These are phyloP conservation scores for Clavulina sp. DNA, from an alignment of 768 basidiomycete species.

Conservation along the genomic window DNA sequence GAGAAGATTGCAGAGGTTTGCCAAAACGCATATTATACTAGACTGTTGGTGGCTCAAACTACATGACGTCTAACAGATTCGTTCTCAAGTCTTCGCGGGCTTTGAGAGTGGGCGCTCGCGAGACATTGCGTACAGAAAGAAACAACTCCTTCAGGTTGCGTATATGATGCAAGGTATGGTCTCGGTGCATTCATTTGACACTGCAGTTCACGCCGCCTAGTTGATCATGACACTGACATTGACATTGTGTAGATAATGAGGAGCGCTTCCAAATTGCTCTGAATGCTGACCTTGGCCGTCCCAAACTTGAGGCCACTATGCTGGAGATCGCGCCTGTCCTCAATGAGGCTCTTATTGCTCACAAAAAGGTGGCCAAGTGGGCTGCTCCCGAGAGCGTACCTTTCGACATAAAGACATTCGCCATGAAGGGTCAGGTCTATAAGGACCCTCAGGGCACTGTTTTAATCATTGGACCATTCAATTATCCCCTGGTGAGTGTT, in stretches of 20 bases:
- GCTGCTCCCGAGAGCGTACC: constrained; percentile 40
- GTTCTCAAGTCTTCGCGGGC: constrained; percentile 33
- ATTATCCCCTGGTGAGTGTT: constrained; percentile 7
- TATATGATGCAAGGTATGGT: constrained; percentile 8
- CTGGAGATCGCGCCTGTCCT: constrained; percentile 41
- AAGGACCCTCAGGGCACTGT: constrained; percentile 46
- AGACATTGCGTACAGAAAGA: constrained; percentile 50
- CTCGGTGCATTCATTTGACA: neutral
- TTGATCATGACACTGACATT: neutral
- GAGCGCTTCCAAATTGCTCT: constrained; percentile 42
- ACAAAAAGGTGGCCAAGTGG: constrained; percentile 58
- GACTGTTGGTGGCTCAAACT: no score
- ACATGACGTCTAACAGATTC: no score
- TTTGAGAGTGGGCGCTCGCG: constrained; percentile 51
- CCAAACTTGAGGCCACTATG: constrained; percentile 39
- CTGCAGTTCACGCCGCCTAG: neutral
- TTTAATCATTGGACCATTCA: constrained; percentile 17
- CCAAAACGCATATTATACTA: no score
- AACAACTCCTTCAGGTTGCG: constrained; percentile 56
- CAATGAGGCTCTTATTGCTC: constrained; percentile 33
- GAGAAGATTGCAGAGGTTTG: no score
- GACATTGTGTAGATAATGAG: constrained; percentile 52
- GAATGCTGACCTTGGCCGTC: constrained; percentile 44
- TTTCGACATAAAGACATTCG: constrained; percentile 36
- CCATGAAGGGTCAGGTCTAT: constrained; percentile 44